Conservation (phyloP, 2,329 filamentous ascomycete genomes). For the Sordariomycetes sp. region DNA sequence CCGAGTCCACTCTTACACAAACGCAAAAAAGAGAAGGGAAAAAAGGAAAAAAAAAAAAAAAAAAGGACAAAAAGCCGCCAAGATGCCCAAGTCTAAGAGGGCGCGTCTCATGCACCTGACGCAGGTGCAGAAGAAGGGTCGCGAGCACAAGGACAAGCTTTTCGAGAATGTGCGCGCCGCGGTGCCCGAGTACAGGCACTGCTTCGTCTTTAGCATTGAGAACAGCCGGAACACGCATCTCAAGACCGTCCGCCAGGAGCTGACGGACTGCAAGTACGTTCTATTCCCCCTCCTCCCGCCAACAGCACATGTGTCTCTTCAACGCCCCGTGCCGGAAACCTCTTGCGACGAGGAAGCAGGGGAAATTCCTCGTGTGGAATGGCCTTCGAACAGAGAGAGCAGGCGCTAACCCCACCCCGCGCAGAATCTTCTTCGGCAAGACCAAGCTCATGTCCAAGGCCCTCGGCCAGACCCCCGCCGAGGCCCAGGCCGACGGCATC, state of each 20-base stretch:
- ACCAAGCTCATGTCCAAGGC: conserved; percentile 98
- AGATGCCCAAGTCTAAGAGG: conserved; percentile 95
- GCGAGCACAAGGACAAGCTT: conserved; percentile 81
- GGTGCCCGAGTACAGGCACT: conserved; percentile 74
- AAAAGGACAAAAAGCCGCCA: conserved; percentile 10
- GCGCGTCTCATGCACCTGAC: conserved; percentile 80
- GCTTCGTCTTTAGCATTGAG: conserved; percentile 86
- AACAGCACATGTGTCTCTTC: no score
- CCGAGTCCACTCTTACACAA: neutral
- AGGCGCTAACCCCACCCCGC: neutral
- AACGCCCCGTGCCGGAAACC: neutral
- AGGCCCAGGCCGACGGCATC: conserved; percentile 70
- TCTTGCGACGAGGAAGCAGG: neutral
- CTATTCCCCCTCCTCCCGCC: conserved; percentile 3
- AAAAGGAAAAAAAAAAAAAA: neutral
- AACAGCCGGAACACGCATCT: conserved; percentile 98
- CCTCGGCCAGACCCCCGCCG: conserved; percentile 64
- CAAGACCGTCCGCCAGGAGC: conserved; percentile 77
- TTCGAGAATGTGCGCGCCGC: conserved; percentile 80
- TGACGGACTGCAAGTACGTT: conserved; percentile 68
- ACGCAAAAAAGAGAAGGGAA: neutral
- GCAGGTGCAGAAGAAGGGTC: conserved; percentile 82
- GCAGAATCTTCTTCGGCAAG: conserved; percentile 96
- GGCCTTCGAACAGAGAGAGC: neutral
- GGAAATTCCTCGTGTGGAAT: neutral